Evolutionary conservation across 352 stramenopile species (phyloP), one percentile per base, ranked within the genome.

Genomic region (Saprolegnia parasitica): DNA sequence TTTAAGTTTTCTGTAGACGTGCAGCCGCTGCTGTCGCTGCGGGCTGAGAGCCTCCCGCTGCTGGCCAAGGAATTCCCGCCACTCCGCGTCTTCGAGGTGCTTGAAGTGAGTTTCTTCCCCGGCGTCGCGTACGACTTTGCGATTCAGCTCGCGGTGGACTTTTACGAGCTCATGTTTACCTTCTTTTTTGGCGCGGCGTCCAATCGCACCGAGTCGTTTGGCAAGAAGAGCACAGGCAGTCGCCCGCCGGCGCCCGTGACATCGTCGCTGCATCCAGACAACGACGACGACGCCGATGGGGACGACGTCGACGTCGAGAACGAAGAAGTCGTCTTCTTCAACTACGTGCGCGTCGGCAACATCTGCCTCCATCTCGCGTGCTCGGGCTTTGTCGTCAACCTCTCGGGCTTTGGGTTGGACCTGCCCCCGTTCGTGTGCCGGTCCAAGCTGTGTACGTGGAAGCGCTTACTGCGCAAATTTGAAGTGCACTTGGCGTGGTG

Each of bases 331-430:
- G 93, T 92, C 68, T 95, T 90, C 74, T 90, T 95, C 60, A 91
- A 93, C 65, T 95, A 95, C 61, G 80, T 93, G 1, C 75, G 84
- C 35, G 81, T 95, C 29, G 86, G 86, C 10, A 91, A 92, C 71
- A 76, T 95, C 18, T 81, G 84, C 0, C 65, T 93, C 4, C 80
- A 81, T 20, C 90, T 95, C 74, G 91, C 90, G 65, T 93, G 86
- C 74, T 87, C 91, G 64, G 86, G 86, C 0, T 95, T 93, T 70
- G 90, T 92, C 54, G 86, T 95, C 10, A 95, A 92, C 52, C 74
- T 95, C 20, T 92, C 75, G 63, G 76, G 87, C 39, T 92, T 95
- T 39, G 86, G 91, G 63, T 64, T 95, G 16, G 81, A 93, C 45
- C 32, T 95, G 18, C 83, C 84, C 4, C 84, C 83, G 6, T 93